Conservation (phyloP, 306 rosid species). For the Sicyos edulis region DNA sequence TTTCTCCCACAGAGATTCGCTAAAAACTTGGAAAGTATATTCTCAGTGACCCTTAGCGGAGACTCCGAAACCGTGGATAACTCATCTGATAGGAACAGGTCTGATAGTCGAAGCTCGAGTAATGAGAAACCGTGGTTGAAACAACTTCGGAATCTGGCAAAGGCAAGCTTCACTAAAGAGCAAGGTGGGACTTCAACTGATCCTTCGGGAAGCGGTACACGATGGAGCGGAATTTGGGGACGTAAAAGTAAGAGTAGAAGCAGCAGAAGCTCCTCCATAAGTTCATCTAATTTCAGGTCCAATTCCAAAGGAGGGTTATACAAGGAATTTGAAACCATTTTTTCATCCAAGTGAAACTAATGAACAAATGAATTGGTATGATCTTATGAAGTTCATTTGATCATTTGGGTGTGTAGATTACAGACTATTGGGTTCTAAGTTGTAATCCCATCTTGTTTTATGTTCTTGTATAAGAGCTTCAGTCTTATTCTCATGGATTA, state of each 20-base stretch:
- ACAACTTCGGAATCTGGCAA: conserved; percentile 54
- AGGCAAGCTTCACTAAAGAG: conserved; percentile 64
- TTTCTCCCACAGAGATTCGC: conserved; percentile 51
- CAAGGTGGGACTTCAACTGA: conserved; percentile 43
- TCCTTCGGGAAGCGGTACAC: conserved; percentile 58
- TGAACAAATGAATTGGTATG: background rate
- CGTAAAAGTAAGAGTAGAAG: conserved; percentile 32
- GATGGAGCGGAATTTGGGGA: conserved; percentile 64
- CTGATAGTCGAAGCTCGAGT: conserved; percentile 43
- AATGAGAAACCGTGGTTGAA: conserved; percentile 64
- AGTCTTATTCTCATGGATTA: no score
- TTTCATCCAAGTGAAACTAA: conserved; percentile 62
- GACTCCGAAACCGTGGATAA: conserved; percentile 26
- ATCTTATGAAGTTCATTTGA: conserved; percentile 2
- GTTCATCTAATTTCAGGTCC: conserved; percentile 47
- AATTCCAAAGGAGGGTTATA: conserved; percentile 44
- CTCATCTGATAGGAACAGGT: conserved; percentile 28
- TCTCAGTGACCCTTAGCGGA: conserved; percentile 31
- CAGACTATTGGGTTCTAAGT: background rate
- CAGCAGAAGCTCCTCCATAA: conserved; percentile 48
- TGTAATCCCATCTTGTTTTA: background rate
- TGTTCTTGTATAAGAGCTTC: background rate
- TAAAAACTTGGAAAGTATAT: conserved; percentile 45
- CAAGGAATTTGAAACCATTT: conserved; percentile 84
- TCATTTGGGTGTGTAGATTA: background rate